A percentile compares a stretch with the other conserved stretches of the same genome.
These are phyloP conservation scores for Arabis alpina DNA, from an alignment of 345 rosid genomes.

Conservation along the genomic window DNA sequence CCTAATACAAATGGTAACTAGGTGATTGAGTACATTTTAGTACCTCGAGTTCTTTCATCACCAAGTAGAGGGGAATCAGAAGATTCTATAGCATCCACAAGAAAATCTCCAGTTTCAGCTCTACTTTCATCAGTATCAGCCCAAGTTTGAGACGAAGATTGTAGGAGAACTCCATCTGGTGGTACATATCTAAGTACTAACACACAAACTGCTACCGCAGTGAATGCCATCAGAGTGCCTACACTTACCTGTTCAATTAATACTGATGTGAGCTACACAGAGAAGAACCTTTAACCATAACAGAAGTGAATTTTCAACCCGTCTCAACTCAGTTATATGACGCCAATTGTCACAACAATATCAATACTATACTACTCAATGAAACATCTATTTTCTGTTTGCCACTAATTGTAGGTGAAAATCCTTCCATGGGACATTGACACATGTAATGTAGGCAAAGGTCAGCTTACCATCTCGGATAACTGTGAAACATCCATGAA, in stretches of 20 bases:
- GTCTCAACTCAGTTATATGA: constrained; percentile 8
- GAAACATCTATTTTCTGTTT: constrained; percentile 15
- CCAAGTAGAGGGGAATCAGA: constrained; percentile 47
- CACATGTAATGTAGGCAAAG: constrained; percentile 5
- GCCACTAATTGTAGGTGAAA: constrained; percentile 16
- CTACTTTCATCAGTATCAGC: constrained; percentile 40
- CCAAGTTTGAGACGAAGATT: constrained; percentile 46
- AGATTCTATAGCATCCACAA: constrained; percentile 41
- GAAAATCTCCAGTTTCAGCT: constrained; percentile 34
- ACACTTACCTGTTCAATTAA: constrained; percentile 63
- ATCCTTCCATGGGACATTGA: neutral
- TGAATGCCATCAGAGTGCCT: constrained; percentile 76
- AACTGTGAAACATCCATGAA: constrained; percentile 74
- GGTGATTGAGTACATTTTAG: constrained; percentile 22
- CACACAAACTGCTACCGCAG: constrained; percentile 65
- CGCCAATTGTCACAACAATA: neutral
- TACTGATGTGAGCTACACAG: constrained; percentile 19
- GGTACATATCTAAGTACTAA: constrained; percentile 72
- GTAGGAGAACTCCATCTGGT: constrained; percentile 58
- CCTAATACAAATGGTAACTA: neutral
- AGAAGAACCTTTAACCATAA: constrained; percentile 14
- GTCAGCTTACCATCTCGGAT: constrained; percentile 64
- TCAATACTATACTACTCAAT: constrained; percentile 23
- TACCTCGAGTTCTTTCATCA: constrained; percentile 49
- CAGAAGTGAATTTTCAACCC: neutral